Conservation (phyloP, 2,329 filamentous ascomycete species). For the Lachnellula cervina region DNA sequence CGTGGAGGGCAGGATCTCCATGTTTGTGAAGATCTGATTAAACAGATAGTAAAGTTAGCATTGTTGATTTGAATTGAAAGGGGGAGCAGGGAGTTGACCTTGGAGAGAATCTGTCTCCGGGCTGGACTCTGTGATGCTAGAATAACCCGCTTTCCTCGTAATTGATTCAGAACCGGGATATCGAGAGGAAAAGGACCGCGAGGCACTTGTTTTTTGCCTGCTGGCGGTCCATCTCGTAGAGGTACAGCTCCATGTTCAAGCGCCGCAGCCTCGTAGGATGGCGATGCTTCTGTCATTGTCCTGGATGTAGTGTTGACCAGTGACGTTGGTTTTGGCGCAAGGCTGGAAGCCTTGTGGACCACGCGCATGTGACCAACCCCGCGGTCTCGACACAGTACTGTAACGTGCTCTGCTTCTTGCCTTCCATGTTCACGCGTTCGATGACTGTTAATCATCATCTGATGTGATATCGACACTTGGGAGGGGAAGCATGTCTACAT, state of each 20-base stretch:
- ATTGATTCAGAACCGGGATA: slow-evolving; percentile 70
- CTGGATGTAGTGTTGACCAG: too few species aligned
- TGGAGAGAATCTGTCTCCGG: slow-evolving; percentile 72
- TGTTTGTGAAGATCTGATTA: slow-evolving; percentile 67
- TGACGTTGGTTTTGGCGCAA: background rate
- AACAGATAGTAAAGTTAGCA: background rate
- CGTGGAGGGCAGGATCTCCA: slow-evolving; percentile 80
- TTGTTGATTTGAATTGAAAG: background rate
- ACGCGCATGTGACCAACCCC: slow-evolving; percentile 6
- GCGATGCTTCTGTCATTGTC: slow-evolving; percentile 13
- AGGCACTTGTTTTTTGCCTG: slow-evolving; percentile 17
- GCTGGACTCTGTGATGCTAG: slow-evolving; percentile 87
- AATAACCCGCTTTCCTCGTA: slow-evolving; percentile 76
- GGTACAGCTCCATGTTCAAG: slow-evolving; percentile 23
- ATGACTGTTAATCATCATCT: background rate
- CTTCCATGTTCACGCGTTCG: background rate
- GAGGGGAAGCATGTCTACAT: slow-evolving; percentile 20
- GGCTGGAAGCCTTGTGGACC: background rate
- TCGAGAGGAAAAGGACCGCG: slow-evolving; percentile 62
- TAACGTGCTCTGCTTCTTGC: background rate
- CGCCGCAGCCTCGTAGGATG: slow-evolving; percentile 25
- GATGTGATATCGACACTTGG: slow-evolving; percentile 6
- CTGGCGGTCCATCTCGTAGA: slow-evolving; percentile 13
- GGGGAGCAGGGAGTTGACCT: slow-evolving; percentile 40
- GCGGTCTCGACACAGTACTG: background rate